phyloP scores from a whole-genome alignment of 148 eudicot species.

The Rhododendron ovatum region DNA sequence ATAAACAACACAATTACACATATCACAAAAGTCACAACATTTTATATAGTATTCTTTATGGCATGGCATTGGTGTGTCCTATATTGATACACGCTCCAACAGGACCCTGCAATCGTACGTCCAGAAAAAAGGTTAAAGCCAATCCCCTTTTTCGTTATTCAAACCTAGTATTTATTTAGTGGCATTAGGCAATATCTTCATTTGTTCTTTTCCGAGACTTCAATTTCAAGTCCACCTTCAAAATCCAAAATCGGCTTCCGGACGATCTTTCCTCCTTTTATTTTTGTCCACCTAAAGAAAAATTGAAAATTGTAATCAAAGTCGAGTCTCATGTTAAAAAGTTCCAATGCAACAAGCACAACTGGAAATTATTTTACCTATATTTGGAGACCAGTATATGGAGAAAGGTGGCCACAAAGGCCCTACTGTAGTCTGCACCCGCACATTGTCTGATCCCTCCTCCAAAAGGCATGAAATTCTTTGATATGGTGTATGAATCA shows the following conservation, averaged over 20 bases:
- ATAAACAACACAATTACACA: background rate
- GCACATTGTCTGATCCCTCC: conserved; percentile 9
- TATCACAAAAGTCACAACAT: background rate
- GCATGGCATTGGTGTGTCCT: too few relatives aligned
- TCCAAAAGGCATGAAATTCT: conserved; percentile 11
- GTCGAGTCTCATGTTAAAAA: background rate
- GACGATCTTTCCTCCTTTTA: background rate
- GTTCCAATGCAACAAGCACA: background rate
- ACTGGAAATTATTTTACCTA: background rate
- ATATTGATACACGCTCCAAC: background rate
- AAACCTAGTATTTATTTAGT: background rate
- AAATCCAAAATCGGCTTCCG: conserved; percentile 1
- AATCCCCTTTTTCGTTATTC: background rate
- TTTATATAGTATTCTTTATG: background rate
- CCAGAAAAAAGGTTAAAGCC: background rate
- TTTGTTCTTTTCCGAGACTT: background rate
- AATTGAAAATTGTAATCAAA: background rate
- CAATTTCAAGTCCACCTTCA: background rate
- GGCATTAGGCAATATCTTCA: background rate
- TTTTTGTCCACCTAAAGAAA: background rate
- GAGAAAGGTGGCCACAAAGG: conserved; percentile 1
- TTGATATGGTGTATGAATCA: background rate
- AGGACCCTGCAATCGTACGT: background rate
- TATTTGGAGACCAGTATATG: background rate
- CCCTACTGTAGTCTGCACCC: background rate